These are phyloP conservation scores for Sporothrix variecibatus DNA, from an alignment of 2,329 filamentous ascomycete species.

Conservation along the genomic window DNA sequence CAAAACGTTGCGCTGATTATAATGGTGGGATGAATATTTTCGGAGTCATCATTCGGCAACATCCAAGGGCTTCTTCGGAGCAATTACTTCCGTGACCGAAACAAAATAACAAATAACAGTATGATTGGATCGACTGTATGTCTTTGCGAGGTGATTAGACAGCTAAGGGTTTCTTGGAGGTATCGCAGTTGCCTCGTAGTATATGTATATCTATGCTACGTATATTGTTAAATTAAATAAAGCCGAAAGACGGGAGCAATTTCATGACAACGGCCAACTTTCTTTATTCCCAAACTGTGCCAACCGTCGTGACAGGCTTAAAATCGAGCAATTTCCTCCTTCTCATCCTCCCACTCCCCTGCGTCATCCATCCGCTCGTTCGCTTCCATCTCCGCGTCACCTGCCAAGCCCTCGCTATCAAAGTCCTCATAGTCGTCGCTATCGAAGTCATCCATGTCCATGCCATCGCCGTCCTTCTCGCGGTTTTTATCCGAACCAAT, in stretches of 20 bases:
- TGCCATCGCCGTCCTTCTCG: conserved; percentile 44
- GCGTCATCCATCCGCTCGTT: conserved; percentile 53
- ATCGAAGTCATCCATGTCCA: conserved; percentile 43
- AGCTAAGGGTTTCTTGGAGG: no score
- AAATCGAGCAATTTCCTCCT: conserved; percentile 38
- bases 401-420: conserved; percentile 54
- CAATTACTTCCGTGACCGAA: background rate
- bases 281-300: background rate
- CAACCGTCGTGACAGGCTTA: background rate
- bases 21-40: background rate
- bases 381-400: conserved; percentile 51
- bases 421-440: conserved; percentile 52
- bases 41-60: background rate
- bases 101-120: background rate
- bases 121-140: no score
- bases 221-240: background rate
- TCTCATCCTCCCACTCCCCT: conserved; percentile 56
- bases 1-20: background rate
- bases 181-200: no score
- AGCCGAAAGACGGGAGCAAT: background rate
- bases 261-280: no score
- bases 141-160: no score
- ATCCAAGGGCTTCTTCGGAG: background rate
- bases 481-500: conserved; percentile 36
- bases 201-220: background rate